Percentiles rank a stretch among this genome's conserved stretches.
Evolutionary conservation across 2,329 filamentous ascomycete genomes (phyloP).

Genomic region (Epichloe uncinata): DNA sequence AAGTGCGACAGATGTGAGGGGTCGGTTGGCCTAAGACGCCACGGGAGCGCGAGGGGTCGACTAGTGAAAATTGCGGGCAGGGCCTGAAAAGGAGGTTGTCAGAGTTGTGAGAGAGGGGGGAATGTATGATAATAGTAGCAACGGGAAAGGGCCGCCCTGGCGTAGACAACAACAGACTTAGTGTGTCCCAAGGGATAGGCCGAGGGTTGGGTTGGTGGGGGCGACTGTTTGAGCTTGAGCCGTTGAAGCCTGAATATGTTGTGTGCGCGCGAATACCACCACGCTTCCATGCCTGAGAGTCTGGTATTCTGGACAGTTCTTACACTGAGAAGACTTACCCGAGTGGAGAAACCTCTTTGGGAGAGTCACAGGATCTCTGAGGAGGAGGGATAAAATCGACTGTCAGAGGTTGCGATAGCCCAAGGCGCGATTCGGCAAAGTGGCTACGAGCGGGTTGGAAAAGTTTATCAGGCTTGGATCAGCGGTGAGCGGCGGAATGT

Average conservation of each 20-base stretch:
- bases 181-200: neutral
- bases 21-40: slow-evolving; percentile 7
- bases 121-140: neutral
- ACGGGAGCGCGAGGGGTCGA: slow-evolving; percentile 5
- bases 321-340: neutral
- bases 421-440: neutral
- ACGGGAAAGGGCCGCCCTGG: neutral
- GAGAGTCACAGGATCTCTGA: neutral
- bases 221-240: slow-evolving; percentile 5
- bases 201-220: neutral
- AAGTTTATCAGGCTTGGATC: neutral
- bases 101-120: neutral
- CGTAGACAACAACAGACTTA: neutral
- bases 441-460: neutral
- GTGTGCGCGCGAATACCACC: neutral
- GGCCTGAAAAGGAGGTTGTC: neutral
- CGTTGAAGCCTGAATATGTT: slow-evolving; percentile 13
- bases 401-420: neutral
- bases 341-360: neutral
- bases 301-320: neutral
- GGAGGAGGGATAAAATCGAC: neutral
- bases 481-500: slow-evolving; percentile 1
- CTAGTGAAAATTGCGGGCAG: neutral
- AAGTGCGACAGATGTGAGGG: slow-evolving; percentile 9
- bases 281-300: neutral